Evolutionary conservation across 768 basidiomycete species (phyloP), one percentile per base, ranked within the genome.

Genomic region (Pholiota conissans): DNA sequence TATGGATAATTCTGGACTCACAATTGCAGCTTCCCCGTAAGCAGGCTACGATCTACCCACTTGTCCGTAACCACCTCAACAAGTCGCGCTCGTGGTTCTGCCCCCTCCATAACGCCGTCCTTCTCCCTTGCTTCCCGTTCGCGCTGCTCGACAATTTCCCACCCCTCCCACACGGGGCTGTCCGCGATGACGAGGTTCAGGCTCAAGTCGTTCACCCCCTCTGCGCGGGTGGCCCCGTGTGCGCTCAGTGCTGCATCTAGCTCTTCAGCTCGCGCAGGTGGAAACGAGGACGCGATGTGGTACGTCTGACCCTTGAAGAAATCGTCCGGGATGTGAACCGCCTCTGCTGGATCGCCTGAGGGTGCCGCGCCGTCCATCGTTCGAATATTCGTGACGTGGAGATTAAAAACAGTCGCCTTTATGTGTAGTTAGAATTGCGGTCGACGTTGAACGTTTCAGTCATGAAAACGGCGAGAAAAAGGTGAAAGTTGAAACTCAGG

Each of bases 31-130:
- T 81, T 80, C 1, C 81, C 84, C 3, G 89, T 71, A 8, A 86
- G 67, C 20, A 85, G 64, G 3, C 84, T 85, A 28, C 87, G 79
- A 49, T 90, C 86, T 0, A 91, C 84, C 91, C 92, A 94, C 30
- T 73, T 71, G 29, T 85, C 84, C 20, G 45, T 47, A 34, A 60
- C 42, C 3, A 56, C 54, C 20, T 55, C 24, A 11, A 40, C 56
- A 5, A 24, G 40, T 13, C 32, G 22, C 48, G 49, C 28, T 54
- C 52, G 35, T 51, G 30, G 30, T 11, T 28, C 48, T 18, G 37
- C 42, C 24, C 34, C 50, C 40, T 45, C 34, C 77, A 72, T 1
- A 79, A 78, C 26, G 79, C 76, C n/a, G 76, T 66, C 7, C 58
- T n/a, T 64, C 13, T 71, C 60, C 20, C 69, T 65, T 2, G 67